phyloP scores from a whole-genome alignment of 805 yeast genomes.

The Yamadazyma sp. region DNA sequence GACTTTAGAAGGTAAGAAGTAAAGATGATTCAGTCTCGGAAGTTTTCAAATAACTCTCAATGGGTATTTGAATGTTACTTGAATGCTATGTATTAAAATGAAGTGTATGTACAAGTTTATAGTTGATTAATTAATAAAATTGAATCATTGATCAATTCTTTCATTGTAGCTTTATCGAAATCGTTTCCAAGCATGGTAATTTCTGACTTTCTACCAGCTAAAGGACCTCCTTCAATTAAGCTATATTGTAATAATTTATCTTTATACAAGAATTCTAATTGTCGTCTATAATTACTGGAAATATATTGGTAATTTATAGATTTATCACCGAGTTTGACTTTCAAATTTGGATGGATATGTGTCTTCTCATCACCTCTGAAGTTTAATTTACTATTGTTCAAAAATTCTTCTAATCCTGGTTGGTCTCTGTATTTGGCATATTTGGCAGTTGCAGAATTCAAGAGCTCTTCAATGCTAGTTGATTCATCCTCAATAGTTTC shows the following conservation, averaged over 20 bases:
- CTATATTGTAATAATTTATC: slow-evolving; percentile 40
- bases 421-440: slow-evolving; percentile 32
- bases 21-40: not conserved
- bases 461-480: slow-evolving; percentile 4
- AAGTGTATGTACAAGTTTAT: slow-evolving; percentile 7
- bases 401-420: slow-evolving; percentile 42
- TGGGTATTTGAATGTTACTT: not conserved
- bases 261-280: slow-evolving; percentile 39
- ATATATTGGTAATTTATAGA: slow-evolving; percentile 44
- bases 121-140: slow-evolving; percentile 6
- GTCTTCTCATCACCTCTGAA: slow-evolving; percentile 36
- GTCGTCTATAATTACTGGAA: slow-evolving; percentile 41
- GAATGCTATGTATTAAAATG: not conserved
- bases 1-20: slow-evolving; percentile 46
- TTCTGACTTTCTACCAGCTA: slow-evolving; percentile 54
- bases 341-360: slow-evolving; percentile 37
- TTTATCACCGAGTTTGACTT: slow-evolving; percentile 34
- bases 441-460: slow-evolving; percentile 20
- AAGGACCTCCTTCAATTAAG: slow-evolving; percentile 53
- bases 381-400: slow-evolving; percentile 34
- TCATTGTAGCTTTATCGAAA: slow-evolving; percentile 20
- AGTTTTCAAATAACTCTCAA: no score
- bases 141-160: slow-evolving; percentile 23
- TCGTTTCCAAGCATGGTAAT: slow-evolving; percentile 43
- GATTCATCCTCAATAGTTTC: slow-evolving; percentile 4